phyloP scores from a whole-genome alignment of 2,329 filamentous ascomycete species.

The Orbilia brochopaga region DNA sequence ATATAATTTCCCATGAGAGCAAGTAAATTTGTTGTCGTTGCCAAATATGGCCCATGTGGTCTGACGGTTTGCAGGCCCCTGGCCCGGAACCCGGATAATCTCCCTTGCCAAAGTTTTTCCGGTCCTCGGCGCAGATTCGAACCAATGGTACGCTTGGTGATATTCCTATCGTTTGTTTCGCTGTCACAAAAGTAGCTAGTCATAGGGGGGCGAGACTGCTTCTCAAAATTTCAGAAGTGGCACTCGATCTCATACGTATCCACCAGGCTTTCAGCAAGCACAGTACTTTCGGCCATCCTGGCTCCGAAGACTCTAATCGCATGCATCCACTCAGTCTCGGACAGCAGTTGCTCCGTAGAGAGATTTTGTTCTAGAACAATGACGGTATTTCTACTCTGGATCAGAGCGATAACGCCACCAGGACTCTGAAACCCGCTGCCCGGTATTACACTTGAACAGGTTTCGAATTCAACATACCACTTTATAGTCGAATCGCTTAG shows the following conservation, averaged over 20 bases:
- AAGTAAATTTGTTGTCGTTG: background rate
- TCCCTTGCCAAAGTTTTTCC: conserved; percentile 38
- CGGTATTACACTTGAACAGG: too few relatives aligned
- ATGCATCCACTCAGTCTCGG: background rate
- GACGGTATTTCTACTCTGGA: too few relatives aligned
- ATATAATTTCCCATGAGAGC: background rate
- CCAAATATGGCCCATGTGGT: conserved; percentile 17
- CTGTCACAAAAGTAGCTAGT: conserved; percentile 2
- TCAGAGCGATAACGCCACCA: too few relatives aligned
- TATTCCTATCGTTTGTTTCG: conserved; percentile 32
- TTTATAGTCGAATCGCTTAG: too few relatives aligned
- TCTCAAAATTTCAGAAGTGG: conserved; percentile 3
- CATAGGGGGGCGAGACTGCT: conserved; percentile 32
- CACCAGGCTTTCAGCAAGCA: conserved; percentile 31
- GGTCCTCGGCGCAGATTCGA: conserved; percentile 16
- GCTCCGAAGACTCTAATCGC: too few relatives aligned
- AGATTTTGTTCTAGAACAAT: conserved; percentile 28
- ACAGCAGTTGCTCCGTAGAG: too few relatives aligned
- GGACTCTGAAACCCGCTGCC: too few relatives aligned
- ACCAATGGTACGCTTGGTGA: conserved; percentile 10
- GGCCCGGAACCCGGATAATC: conserved; percentile 37
- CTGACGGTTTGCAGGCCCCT: conserved; percentile 17
- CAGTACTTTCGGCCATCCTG: conserved; percentile 22
- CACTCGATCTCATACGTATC: too few relatives aligned
- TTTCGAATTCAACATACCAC: too few relatives aligned